Conservation (phyloP, 345 rosid genomes). For the Cardamine chenopodiifolia region DNA sequence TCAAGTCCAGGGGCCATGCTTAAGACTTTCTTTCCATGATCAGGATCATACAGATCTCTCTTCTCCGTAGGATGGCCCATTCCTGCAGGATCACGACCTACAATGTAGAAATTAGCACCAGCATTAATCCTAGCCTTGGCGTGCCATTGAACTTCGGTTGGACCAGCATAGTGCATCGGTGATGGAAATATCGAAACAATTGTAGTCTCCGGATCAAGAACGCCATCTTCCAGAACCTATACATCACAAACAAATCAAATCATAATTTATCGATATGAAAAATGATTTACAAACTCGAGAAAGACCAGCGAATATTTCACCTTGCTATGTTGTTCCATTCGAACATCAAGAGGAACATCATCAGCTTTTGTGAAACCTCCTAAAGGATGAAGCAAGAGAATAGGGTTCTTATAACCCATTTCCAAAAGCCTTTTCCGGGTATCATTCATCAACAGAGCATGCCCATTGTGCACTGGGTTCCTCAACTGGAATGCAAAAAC, state of each 20-base stretch:
- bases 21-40: slow-evolving; percentile 91
- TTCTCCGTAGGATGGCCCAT: slow-evolving; percentile 96
- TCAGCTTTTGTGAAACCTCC: slow-evolving; percentile 97
- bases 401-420: slow-evolving; percentile 90
- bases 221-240: slow-evolving; percentile 90
- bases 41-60: slow-evolving; percentile 94
- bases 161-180: slow-evolving; percentile 99
- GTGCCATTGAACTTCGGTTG: slow-evolving; percentile 99
- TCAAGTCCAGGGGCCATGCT: slow-evolving; percentile 99
- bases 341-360: slow-evolving; percentile 92
- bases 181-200: slow-evolving; percentile 95
- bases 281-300: not conserved
- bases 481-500: slow-evolving; percentile 95
- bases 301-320: slow-evolving; percentile 36
- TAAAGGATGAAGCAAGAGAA: slow-evolving; percentile 88
- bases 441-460: slow-evolving; percentile 91
- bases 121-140: slow-evolving; percentile 97
- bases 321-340: slow-evolving; percentile 97
- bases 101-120: slow-evolving; percentile 95
- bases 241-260: not conserved
- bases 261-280: not conserved
- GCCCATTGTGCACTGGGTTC: slow-evolving; percentile 97
- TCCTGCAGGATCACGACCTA: slow-evolving; percentile 99
- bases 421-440: slow-evolving; percentile 77
- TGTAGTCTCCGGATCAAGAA: slow-evolving; percentile 90